Percentiles rank a stretch among this genome's conserved stretches.
phyloP scores from a whole-genome alignment of 1,284 basidiomycete species.

The Melampsora larici-populina region DNA sequence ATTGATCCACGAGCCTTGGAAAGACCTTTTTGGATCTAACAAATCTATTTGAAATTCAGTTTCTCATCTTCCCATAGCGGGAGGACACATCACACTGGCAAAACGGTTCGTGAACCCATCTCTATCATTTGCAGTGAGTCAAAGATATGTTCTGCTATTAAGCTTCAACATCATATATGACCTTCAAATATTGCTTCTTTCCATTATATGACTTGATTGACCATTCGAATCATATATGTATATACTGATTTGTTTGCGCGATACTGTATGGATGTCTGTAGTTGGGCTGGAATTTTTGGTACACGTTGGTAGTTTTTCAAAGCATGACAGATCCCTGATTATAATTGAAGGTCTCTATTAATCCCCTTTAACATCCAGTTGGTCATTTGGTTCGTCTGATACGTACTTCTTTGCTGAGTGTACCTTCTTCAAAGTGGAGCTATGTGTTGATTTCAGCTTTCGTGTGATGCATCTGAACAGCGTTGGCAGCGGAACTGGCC shows the following conservation, averaged over 20 bases:
- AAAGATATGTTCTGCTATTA: not conserved
- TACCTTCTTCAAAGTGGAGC: too few species aligned
- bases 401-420: not conserved
- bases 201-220: too few species aligned
- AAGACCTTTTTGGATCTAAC: too few species aligned
- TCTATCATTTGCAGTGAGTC: slow-evolving; percentile 58
- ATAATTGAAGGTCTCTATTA: too few species aligned
- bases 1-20: not conserved
- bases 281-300: not conserved
- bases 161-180: too few species aligned
- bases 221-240: too few species aligned
- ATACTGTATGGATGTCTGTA: too few species aligned
- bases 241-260: too few species aligned
- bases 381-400: slow-evolving; percentile 13
- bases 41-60: slow-evolving; percentile 23
- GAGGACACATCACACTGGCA: slow-evolving; percentile 74
- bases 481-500: slow-evolving; percentile 56
- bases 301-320: slow-evolving; percentile 27
- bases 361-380: too few species aligned
- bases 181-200: too few species aligned
- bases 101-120: slow-evolving; percentile 75
- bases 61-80: slow-evolving; percentile 55
- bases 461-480: slow-evolving; percentile 47
- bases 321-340: too few species aligned
- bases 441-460: slow-evolving; percentile 10